Conservation (phyloP, 2,329 filamentous ascomycete genomes). For the Knoxdaviesia proteae region DNA sequence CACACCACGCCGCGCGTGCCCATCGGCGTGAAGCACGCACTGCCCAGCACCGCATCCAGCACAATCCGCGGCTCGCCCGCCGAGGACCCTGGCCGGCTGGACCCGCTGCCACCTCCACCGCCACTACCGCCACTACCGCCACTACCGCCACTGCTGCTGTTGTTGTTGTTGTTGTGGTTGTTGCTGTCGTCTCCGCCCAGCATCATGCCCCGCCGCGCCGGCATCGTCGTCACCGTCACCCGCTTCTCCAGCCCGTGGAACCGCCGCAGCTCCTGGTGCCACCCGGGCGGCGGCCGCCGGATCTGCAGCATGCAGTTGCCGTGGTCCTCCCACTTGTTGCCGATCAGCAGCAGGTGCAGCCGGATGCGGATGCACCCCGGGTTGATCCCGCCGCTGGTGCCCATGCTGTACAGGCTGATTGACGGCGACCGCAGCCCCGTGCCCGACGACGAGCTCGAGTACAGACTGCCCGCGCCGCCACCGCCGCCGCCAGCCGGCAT, state of each 20-base stretch:
- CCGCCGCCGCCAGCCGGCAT: constrained; percentile 17
- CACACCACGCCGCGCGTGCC: constrained; percentile 74
- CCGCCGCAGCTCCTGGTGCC: constrained; percentile 34
- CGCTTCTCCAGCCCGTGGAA: constrained; percentile 62
- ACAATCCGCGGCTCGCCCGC: constrained; percentile 36
- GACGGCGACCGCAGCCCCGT: constrained; percentile 35
- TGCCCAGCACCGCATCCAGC: constrained; percentile 67
- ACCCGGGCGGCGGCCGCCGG: constrained; percentile 47
- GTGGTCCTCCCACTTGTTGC: constrained; percentile 77
- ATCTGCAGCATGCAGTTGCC: constrained; percentile 71
- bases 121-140: too few relatives aligned
- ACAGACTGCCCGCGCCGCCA: constrained; percentile 35
- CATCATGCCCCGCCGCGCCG: constrained; percentile 22
- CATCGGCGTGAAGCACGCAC: constrained; percentile 66
- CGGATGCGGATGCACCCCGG: constrained; percentile 70
- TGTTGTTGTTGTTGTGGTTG: too few relatives aligned
- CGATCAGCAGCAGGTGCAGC: constrained; percentile 58
- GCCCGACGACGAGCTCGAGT: constrained; percentile 33
- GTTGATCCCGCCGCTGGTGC: constrained; percentile 33
- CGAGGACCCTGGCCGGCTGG: neutral
- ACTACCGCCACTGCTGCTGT: too few relatives aligned
- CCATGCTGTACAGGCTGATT: constrained; percentile 24
- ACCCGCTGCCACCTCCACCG: too few relatives aligned
- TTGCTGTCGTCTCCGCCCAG: too few relatives aligned
- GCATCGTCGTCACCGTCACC: constrained; percentile 56